Base-by-base conservation (phyloP, 805 yeast species). In the Zygosaccharomyces bailii region DNA sequence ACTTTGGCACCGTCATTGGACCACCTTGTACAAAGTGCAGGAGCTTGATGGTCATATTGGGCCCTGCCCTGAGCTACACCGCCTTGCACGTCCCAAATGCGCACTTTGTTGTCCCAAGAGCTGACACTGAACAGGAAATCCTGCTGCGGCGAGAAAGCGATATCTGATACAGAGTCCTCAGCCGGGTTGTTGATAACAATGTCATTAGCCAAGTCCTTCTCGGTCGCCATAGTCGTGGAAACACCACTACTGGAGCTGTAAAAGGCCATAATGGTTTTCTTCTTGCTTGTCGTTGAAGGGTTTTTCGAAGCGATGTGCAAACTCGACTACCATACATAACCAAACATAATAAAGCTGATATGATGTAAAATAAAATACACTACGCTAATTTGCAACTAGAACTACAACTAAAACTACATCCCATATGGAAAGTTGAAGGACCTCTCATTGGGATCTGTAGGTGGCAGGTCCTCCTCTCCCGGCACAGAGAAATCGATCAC, bases 21-120 rank as follows among this genome's bases (percentile, higher is more conserved):
- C 91, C 96, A 91, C 55, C 88, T 76, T 1, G 90, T 80, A 9
- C 84, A 68, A 42, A 93, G 69, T 2, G 86, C 96, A 0, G 98
- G 96, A 0, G 78, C 96, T 29, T 83, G 86, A 62, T 91, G 97
- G 60, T 86, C 95, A 65, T 76, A 90, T 58, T 90, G 63, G 0
- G 97, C 96, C 39, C 96, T 70, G 6, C 96, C 96, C 57, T 86
- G 93, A 21, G 87, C 80, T 44, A 78, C 77, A 4, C 96, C 96
- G 31, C 77, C 75, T 34, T 82, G 74, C 13, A 90, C 80, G 65
- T 93, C 98, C 72, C 93, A 93, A 44, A 93, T 82, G 49, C 98
- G 76, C 33, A 88, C 96, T 61, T 88, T 89, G 56, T 84, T 86
- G 67, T 93, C 99, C 99, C 99, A 93, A 13, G 95, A 83, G 13